These are phyloP conservation scores for Candida andamanensis DNA, from an alignment of 805 yeast genomes.

Conservation along the genomic window DNA sequence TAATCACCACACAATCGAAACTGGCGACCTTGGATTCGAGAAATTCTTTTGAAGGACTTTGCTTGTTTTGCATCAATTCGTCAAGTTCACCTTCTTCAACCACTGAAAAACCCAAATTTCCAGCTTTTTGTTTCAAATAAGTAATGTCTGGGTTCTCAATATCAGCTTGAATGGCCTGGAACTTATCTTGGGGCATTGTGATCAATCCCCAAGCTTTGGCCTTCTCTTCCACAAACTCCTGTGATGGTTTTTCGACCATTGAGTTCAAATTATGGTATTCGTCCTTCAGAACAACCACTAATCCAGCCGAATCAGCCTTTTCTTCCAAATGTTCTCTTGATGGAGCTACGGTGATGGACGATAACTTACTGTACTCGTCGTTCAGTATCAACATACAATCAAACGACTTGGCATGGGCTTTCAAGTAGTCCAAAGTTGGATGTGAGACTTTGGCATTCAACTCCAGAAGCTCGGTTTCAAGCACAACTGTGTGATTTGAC, in stretches of 20 bases:
- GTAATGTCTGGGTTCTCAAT: constrained; percentile 11
- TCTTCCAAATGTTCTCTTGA: constrained; percentile 20
- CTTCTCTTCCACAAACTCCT: constrained; percentile 14
- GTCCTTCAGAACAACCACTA: constrained; percentile 10
- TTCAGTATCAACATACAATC: constrained; percentile 10
- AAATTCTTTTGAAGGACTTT: constrained; percentile 16
- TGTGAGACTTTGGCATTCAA: constrained; percentile 5
- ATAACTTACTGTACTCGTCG: constrained; percentile 16
- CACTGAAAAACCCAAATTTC: constrained; percentile 8
- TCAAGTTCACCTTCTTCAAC: constrained; percentile 4
- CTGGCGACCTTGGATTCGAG: constrained; percentile 19
- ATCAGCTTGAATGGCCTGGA: constrained; percentile 5
- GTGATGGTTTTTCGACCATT: constrained; percentile 21
- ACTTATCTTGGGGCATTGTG: constrained; percentile 8
- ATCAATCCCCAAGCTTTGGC: constrained; percentile 8
- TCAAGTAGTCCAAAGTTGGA: constrained; percentile 11
- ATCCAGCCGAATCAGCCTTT: constrained; percentile 13
- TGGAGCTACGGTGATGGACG: constrained; percentile 21
- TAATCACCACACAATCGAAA: constrained; percentile 8
- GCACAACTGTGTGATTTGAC: constrained; percentile 13
- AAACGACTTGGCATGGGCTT: constrained; percentile 8
- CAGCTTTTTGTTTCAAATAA: constrained; percentile 8
- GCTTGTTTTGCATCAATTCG: neutral
- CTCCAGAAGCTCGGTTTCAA: constrained; percentile 7
- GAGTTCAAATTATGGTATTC: constrained; percentile 9